A percentile compares a stretch with the other conserved stretches of the same genome.
phyloP scores from a whole-genome alignment of 1,139 yeast species.

The Geotrichum klebahnii region DNA sequence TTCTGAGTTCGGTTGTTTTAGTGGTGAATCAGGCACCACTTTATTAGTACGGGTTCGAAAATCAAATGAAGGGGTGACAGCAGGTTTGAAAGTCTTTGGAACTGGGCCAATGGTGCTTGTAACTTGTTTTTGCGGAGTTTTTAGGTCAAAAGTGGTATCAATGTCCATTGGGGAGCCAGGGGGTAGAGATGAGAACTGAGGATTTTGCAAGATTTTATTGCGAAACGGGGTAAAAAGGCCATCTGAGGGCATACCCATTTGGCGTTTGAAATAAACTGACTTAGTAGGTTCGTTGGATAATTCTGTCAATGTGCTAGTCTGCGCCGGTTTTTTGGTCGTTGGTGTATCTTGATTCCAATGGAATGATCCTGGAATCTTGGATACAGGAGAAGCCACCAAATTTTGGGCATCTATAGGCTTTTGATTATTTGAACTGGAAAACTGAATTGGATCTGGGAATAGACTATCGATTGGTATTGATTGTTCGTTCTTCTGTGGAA shows the following conservation, averaged over 20 bases:
- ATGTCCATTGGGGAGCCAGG: constrained; percentile 3
- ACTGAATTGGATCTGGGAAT: constrained; percentile 5
- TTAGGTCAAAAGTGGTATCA: constrained; percentile 1
- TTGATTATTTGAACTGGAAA: not conserved
- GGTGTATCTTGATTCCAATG: constrained; percentile 6
- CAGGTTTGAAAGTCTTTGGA: constrained; percentile 7
- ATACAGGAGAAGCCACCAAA: constrained; percentile 9
- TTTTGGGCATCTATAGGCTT: constrained; percentile 1
- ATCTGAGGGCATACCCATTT: not conserved
- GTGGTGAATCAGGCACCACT: constrained; percentile 10
- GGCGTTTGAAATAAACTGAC: not conserved
- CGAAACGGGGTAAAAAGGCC: not conserved
- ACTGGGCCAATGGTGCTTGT: not conserved
- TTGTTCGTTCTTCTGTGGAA: not conserved
- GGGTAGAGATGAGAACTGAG: not conserved
- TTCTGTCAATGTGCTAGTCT: not conserved
- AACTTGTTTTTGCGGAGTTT: constrained; percentile 3
- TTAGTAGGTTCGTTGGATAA: not conserved
- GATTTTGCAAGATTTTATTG: not conserved
- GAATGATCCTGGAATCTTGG: not conserved
- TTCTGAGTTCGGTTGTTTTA: not conserved
- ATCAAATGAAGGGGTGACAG: constrained; percentile 10
- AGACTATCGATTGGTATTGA: not conserved
- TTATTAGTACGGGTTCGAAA: not conserved
- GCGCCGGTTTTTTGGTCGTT: not conserved